phyloP scores from a whole-genome alignment of 2,329 filamentous ascomycete species.

The Aspergillus sp. region DNA sequence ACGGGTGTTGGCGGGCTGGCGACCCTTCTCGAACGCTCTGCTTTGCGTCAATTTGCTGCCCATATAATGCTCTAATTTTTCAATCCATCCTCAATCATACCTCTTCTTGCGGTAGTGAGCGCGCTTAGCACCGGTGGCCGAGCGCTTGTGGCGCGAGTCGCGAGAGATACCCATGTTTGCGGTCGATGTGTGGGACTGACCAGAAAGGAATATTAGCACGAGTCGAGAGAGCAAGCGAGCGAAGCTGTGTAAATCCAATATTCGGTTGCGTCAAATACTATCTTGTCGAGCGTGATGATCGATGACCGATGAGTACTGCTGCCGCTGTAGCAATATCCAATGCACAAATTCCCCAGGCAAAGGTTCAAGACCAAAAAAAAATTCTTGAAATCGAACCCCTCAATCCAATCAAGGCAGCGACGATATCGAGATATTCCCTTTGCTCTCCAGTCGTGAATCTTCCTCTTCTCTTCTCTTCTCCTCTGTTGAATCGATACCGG shows the following conservation, averaged over 20 bases:
- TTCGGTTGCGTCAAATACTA: slow-evolving; percentile 2
- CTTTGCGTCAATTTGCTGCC: slow-evolving; percentile 33
- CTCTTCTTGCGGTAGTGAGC: slow-evolving; percentile 75
- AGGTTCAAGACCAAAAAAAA: not conserved
- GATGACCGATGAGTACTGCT: not conserved
- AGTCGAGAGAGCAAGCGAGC: not conserved
- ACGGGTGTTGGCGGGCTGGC: slow-evolving; percentile 99
- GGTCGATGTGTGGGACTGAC: slow-evolving; percentile 57
- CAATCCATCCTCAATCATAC: slow-evolving; percentile 33
- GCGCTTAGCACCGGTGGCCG: slow-evolving; percentile 97
- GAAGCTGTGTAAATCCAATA: slow-evolving; percentile 1
- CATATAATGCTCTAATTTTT: not conserved
- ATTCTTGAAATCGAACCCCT: not conserved
- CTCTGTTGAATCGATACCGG: not conserved
- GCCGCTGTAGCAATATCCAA: not conserved
- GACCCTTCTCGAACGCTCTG: slow-evolving; percentile 99
- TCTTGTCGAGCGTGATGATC: slow-evolving; percentile 2
- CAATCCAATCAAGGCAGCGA: not conserved
- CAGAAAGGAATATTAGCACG: slow-evolving; percentile 4
- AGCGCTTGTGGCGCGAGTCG: slow-evolving; percentile 99
- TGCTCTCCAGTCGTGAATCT: not conserved
- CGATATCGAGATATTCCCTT: not conserved
- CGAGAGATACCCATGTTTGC: slow-evolving; percentile 99
- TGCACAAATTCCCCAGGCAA: not conserved
- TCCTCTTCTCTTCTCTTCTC: not conserved